Percentiles rank a stretch among this genome's conserved stretches.
Conservation (phyloP, 2,329 filamentous ascomycete species). For the Fusarium sp. region DNA sequence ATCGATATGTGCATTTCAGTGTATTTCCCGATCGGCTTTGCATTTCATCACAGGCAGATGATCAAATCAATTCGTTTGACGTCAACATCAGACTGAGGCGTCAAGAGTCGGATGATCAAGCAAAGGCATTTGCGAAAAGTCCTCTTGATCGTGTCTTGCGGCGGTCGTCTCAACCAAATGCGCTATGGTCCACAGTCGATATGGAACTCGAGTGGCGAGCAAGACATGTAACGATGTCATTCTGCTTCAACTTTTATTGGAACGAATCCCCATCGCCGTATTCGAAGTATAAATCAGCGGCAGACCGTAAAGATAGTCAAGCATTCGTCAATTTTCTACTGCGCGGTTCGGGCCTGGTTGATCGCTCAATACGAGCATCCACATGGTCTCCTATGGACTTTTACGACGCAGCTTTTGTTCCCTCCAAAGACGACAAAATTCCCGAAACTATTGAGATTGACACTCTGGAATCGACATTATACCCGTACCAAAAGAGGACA, state of each 20-base stretch:
- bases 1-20: conserved; percentile 41
- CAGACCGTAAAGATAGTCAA: conserved; percentile 54
- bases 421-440: conserved; percentile 60
- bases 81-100: conserved; percentile 43
- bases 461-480: conserved; percentile 67
- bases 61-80: conserved; percentile 15
- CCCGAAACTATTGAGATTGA: conserved; percentile 59
- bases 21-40: conserved; percentile 24
- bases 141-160: conserved; percentile 13
- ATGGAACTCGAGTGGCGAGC: conserved; percentile 51
- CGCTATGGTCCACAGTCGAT: conserved; percentile 55
- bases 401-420: conserved; percentile 78
- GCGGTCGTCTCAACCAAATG: conserved; percentile 47
- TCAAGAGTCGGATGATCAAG: conserved; percentile 41
- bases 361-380: conserved; percentile 8
- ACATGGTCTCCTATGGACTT: conserved; percentile 70
- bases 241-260: conserved; percentile 60
- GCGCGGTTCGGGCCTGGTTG: conserved; percentile 18
- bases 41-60: conserved; percentile 34
- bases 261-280: conserved; percentile 57
- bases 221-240: conserved; percentile 47
- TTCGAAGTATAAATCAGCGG: conserved; percentile 47
- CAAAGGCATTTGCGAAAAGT: conserved; percentile 39
- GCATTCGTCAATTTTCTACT: conserved; percentile 57
- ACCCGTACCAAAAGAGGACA: conserved; percentile 80